Evolutionary conservation across 345 rosid genomes (phyloP).

Genomic region (Toxicodendron radicans): DNA sequence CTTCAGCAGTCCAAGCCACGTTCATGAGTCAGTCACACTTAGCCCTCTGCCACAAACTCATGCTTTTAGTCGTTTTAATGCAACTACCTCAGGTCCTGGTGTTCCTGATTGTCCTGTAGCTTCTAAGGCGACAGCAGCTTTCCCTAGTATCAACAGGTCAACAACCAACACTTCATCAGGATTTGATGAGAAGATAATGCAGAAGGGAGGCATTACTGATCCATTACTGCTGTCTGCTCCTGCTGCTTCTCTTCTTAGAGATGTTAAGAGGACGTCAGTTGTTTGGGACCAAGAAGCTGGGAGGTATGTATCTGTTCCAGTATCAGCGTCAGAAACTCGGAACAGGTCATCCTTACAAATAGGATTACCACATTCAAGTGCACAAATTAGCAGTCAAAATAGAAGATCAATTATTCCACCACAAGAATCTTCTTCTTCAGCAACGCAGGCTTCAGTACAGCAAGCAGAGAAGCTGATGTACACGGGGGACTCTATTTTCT

Average conservation of each 20-base stretch:
- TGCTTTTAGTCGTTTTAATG: slow-evolving; percentile 37
- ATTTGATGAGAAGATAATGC: slow-evolving; percentile 58
- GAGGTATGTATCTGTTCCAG: slow-evolving; percentile 78
- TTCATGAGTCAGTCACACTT: slow-evolving; percentile 74
- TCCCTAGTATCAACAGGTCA: slow-evolving; percentile 34
- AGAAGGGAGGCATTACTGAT: slow-evolving; percentile 54
- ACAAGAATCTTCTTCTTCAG: slow-evolving; percentile 50
- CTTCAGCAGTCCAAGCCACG: slow-evolving; percentile 88
- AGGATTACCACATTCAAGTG: slow-evolving; percentile 40
- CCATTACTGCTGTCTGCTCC: slow-evolving; percentile 68
- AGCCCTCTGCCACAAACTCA: slow-evolving; percentile 82
- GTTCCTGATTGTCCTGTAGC: slow-evolving; percentile 48
- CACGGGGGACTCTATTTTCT: slow-evolving; percentile 94
- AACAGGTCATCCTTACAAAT: slow-evolving; percentile 47
- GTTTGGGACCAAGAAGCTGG: slow-evolving; percentile 97
- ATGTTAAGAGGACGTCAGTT: slow-evolving; percentile 84
- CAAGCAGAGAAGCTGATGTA: slow-evolving; percentile 75
- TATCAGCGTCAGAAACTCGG: slow-evolving; percentile 65
- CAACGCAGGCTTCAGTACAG: slow-evolving; percentile 42
- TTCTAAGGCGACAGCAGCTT: slow-evolving; percentile 29
- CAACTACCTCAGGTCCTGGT: slow-evolving; percentile 38
- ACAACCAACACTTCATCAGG: slow-evolving; percentile 34
- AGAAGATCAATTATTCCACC: slow-evolving; percentile 43
- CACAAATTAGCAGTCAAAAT: slow-evolving; percentile 42
- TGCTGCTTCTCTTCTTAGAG: slow-evolving; percentile 80